phyloP scores from a whole-genome alignment of 345 rosid species.

The Ceriops zippeliana region DNA sequence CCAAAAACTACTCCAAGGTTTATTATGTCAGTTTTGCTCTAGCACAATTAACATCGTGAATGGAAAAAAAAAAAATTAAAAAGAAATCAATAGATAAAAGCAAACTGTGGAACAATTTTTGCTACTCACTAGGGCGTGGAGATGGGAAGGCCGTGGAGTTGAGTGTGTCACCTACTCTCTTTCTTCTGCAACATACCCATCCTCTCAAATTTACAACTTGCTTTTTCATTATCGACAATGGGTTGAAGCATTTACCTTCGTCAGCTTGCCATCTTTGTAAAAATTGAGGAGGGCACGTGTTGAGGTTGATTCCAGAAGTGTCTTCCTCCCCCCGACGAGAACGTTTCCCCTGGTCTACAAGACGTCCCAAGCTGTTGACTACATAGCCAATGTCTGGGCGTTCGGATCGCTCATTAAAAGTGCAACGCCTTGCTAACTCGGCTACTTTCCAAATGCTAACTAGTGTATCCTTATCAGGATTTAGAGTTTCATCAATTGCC shows the following conservation, averaged over 20 bases:
- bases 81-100: neutral
- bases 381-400: conserved; percentile 95
- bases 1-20: too few relatives aligned
- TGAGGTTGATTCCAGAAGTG: conserved; percentile 51
- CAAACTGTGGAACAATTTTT: neutral
- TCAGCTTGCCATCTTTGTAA: conserved; percentile 74
- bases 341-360: conserved; percentile 82
- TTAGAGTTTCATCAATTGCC: conserved; percentile 54
- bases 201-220: too few relatives aligned
- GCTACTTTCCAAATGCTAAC: conserved; percentile 63
- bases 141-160: neutral
- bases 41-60: neutral
- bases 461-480: conserved; percentile 57
- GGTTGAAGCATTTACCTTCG: conserved; percentile 54
- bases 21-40: neutral
- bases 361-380: conserved; percentile 65
- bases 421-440: conserved; percentile 89
- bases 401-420: conserved; percentile 67
- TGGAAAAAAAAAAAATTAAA: neutral
- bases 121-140: neutral
- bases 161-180: neutral
- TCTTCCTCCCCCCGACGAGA: conserved; percentile 60
- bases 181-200: neutral
- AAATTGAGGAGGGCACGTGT: conserved; percentile 76
- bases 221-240: conserved; percentile 49